Base-by-base conservation (phyloP, 2,329 filamentous ascomycete species). In the Diaporthe sp. region DNA sequence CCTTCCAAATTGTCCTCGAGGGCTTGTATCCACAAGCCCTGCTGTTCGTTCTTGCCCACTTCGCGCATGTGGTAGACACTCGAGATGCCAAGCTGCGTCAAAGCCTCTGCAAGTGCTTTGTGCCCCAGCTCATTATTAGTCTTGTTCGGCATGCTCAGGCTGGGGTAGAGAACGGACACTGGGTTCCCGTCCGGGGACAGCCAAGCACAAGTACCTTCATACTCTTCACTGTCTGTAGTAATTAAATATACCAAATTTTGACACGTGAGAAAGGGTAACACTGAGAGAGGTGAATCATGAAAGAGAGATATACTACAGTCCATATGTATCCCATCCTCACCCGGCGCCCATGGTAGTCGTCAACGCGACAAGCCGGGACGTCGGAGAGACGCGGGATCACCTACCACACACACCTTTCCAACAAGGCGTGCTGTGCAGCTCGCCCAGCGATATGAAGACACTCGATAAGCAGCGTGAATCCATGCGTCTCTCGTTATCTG, bases 21-120 rank as follows among this genome's bases (percentile, higher is more conserved):
- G 10, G 84, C 82, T 55, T 83, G 80, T 37, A 80, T 74, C 83
- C 84, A 84, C 12, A 85, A 76, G 0, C 76, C 78, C 31, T 81
- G 80, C 73, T 85, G 81, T 25, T 80, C 77, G 75, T 81, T 82
- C 70, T 82, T 82, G 57, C 75, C 78, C 25, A 82, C 81, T 37
- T 84, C 83, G 22, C 81, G 80, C 77, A 83, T 81, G 74, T 83
- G 82, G 73, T 85, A 84, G 67, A 84, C 79, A 13, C 82, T 82
- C 4, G 78, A 76, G 62, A 82, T 80, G 10, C 80, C 80, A 4
- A 84, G 79, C 37, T 79, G 73, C 25, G 68, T 74, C 12, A 84
- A 79, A 22, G 82, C 82, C 42, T 82, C 79, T 8, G 80, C 79
- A 17, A 83, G 77, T 12, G 82, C 82, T 83, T 10, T 6, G 31